phyloP scores from a whole-genome alignment of 352 stramenopile genomes.

The Phytopythium aichiense region DNA sequence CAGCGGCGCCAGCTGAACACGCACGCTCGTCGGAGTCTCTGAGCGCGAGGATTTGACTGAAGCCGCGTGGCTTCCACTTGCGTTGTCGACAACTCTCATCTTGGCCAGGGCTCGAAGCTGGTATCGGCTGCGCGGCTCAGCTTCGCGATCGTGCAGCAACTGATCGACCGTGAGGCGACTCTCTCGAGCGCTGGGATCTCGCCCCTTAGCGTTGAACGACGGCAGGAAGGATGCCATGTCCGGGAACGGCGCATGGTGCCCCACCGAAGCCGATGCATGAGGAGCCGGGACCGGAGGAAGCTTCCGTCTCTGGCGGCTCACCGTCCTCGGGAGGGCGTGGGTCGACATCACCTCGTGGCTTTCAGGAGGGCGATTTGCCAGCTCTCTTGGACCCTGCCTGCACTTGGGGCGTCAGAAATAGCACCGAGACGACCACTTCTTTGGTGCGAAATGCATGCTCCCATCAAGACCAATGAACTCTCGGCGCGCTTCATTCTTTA shows the following conservation, averaged over 20 bases:
- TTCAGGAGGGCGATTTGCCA: no score
- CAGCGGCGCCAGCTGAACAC: not conserved
- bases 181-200: not conserved
- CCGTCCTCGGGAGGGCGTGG: not conserved
- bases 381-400: no score
- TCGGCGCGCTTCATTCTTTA: no score
- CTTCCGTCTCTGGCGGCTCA: not conserved
- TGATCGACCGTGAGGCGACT: not conserved
- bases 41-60: not conserved
- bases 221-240: not conserved
- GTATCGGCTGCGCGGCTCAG: not conserved
- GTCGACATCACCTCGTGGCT: no score
- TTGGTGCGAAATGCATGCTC: no score
- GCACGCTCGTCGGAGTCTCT: not conserved
- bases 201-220: not conserved
- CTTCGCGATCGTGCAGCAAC: not conserved
- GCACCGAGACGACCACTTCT: no score
- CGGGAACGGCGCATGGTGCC: not conserved
- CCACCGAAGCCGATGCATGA: not conserved
- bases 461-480: no score
- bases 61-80: not conserved
- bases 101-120: slow-evolving; percentile 1
- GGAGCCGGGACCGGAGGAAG: not conserved
- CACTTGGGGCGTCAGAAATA: no score
- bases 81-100: not conserved